Conservation (phyloP, 441 rosid species). For the Isatis lusitanica region DNA sequence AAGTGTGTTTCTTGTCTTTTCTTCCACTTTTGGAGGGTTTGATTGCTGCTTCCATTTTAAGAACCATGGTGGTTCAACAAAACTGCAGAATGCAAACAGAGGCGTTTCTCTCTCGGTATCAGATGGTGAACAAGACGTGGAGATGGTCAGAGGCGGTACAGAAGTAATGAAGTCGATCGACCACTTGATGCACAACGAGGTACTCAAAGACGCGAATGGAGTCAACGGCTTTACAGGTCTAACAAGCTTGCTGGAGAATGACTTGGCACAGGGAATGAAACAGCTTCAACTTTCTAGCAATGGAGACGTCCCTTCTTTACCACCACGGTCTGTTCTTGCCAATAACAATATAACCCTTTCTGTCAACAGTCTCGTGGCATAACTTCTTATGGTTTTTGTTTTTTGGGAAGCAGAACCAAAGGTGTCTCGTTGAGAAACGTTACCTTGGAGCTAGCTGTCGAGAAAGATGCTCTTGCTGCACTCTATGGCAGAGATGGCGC, state of each 20-base stretch:
- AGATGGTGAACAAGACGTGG: conserved; percentile 26
- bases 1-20: background rate
- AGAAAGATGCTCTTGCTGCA: conserved; percentile 38
- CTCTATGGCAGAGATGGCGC: conserved; percentile 46
- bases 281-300: conserved; percentile 36
- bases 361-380: background rate
- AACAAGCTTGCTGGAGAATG: conserved; percentile 8
- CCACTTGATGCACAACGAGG: conserved; percentile 30
- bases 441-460: conserved; percentile 38
- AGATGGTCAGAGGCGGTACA: conserved; percentile 30
- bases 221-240: conserved; percentile 24
- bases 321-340: conserved; percentile 25
- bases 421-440: conserved; percentile 38
- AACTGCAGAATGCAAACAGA: conserved; percentile 38
- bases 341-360: conserved; percentile 34
- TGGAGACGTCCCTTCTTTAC: conserved; percentile 25
- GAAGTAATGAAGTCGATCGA: conserved; percentile 37
- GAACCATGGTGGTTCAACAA: conserved; percentile 22
- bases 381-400: background rate
- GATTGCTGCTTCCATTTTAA: conserved; percentile 20
- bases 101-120: conserved; percentile 8
- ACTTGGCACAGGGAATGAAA: conserved; percentile 35
- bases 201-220: conserved; percentile 37
- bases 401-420: conserved; percentile 26
- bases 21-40: background rate